Evolutionary conservation across 163 green algal species (phyloP).

Genomic region (Volvox carteri): DNA sequence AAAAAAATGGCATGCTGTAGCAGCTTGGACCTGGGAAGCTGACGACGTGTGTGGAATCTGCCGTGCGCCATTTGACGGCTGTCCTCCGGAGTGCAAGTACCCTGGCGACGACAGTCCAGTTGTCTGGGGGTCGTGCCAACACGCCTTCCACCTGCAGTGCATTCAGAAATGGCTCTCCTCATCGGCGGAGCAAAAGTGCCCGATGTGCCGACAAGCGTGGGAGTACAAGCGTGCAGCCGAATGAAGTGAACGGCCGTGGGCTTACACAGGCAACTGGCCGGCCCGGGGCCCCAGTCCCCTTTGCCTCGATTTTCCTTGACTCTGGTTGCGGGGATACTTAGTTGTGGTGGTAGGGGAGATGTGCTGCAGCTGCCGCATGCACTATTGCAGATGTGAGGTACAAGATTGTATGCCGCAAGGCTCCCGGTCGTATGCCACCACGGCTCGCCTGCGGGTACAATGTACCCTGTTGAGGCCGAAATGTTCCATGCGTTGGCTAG

Average conservation of each 20-base stretch:
- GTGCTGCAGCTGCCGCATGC: no score
- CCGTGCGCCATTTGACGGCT: constrained; percentile 94
- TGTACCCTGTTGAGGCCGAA: no score
- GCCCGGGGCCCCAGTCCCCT: no score
- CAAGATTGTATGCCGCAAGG: no score
- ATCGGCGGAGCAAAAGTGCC: constrained; percentile 88
- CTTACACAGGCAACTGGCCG: no score
- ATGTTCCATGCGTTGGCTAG: no score
- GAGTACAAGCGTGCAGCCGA: constrained; percentile 81
- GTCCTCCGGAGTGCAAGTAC: constrained; percentile 93
- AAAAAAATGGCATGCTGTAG: constrained; percentile 94
- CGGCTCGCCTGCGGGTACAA: no score
- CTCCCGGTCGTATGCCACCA: no score
- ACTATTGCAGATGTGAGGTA: no score
- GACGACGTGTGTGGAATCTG: constrained; percentile 98
- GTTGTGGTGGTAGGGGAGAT: no score
- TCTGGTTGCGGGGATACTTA: no score
- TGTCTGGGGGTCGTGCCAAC: constrained; percentile 95
- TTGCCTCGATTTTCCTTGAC: no score
- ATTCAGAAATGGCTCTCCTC: constrained; percentile 94
- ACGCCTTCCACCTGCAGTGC: constrained; percentile 98
- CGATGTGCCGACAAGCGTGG: constrained; percentile 89
- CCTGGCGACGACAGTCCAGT: constrained; percentile 96
- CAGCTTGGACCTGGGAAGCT: constrained; percentile 95
- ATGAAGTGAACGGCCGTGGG: constrained; percentile 2